Evolutionary conservation across 371 early-diverging fungal genomes (phyloP), one percentile per base, ranked within the genome.

Genomic region (Haplosporangium sp.): DNA sequence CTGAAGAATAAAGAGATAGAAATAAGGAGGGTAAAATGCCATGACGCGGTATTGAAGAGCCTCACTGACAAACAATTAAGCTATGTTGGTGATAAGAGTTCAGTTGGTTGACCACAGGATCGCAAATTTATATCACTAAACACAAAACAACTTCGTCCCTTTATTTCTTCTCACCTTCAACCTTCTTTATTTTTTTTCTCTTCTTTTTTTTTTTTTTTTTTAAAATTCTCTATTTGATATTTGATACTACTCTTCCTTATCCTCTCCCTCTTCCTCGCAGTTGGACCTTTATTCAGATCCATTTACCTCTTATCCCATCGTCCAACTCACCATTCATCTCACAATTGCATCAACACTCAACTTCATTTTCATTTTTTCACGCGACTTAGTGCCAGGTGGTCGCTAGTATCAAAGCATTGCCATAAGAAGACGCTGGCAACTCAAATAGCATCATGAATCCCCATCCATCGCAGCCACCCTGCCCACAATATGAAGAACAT

Each of bases 401-500:
- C 53, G 38, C 63, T 52, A 50, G 4, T 34, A 13, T 39, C 55
- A 57, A 35, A 34, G 61, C 57, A 38, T 40, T 39, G n/a, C 27
- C 40, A 17, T 9, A 35, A 4, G 19, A 63, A 42, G 37, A 61
- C 56, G 19, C 20, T 5, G 8, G 45, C 55, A 20, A 63, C 13
- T 13, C 13, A 13, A 60, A 17, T 40, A 64, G 13, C 61, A 66
- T 39, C 48, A 65, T 56, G 56, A 69, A 56, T 34, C 56, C 63
- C 39, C 47, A 66, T 27, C 38, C 42, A 39, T 50, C 71, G 56
- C 59, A 57, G 6, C 44, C 63, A 8, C 57, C 57, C 11, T 62
- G 62, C 35, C 69, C 69, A 55, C 69, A 64, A 37, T 40, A 65
- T 11, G 45, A 63, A 50, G 44, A 64, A 17, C 45, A 61, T 37